A percentile compares a stretch with the other conserved stretches of the same genome.
Conservation (phyloP, 352 stramenopile species). For the Globisporangium splendens region DNA sequence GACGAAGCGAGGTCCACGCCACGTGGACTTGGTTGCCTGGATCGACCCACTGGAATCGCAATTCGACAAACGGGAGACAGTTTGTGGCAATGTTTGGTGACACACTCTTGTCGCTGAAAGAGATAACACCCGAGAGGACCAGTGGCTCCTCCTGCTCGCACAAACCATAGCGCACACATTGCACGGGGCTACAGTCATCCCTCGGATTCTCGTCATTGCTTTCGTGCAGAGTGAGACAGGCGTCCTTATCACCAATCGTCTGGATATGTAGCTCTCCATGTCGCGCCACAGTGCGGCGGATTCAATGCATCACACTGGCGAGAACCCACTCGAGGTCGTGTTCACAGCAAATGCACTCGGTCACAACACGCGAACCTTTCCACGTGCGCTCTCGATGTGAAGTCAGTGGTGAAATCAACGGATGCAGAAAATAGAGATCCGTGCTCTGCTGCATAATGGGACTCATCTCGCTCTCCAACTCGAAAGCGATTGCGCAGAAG, state of each 20-base stretch:
- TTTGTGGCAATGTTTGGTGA: too few relatives aligned
- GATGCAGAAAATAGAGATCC: slow-evolving; percentile 12
- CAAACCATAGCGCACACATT: slow-evolving; percentile 7
- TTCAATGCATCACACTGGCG: slow-evolving; percentile 12
- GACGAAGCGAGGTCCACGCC: slow-evolving; percentile 8
- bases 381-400: not conserved
- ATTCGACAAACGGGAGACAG: slow-evolving; percentile 8
- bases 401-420: not conserved
- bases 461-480: not conserved
- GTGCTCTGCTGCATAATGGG: not conserved
- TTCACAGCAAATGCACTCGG: slow-evolving; percentile 12
- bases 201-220: not conserved
- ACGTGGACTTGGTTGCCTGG: slow-evolving; percentile 10
- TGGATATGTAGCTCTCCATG: slow-evolving; percentile 4
- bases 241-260: not conserved
- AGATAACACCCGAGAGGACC: slow-evolving; percentile 11
- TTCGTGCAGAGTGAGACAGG: slow-evolving; percentile 1
- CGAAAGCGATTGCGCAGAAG: not conserved
- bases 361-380: slow-evolving; percentile 4
- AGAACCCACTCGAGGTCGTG: slow-evolving; percentile 18
- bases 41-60: slow-evolving; percentile 15
- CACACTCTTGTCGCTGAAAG: too few relatives aligned
- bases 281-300: slow-evolving; percentile 7
- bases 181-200: not conserved
- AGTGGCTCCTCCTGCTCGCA: slow-evolving; percentile 13